Conservation (phyloP, 2,329 filamentous ascomycete species). For the Ophiostoma montium region DNA sequence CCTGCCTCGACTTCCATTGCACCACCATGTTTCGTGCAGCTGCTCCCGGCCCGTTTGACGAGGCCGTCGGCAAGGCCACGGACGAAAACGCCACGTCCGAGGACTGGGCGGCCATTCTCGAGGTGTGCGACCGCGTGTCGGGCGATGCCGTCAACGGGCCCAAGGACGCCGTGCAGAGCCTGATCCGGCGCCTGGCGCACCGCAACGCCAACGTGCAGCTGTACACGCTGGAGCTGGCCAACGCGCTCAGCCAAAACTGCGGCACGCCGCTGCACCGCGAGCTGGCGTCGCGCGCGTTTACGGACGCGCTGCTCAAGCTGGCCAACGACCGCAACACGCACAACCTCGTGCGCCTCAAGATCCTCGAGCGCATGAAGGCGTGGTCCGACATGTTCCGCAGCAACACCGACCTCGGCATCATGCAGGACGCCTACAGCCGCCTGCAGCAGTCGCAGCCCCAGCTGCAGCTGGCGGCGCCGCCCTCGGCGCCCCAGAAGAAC, state of each 20-base stretch:
- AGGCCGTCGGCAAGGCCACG: slow-evolving; percentile 59
- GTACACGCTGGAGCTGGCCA: slow-evolving; percentile 86
- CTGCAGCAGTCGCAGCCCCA: slow-evolving; percentile 77
- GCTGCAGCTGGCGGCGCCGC: slow-evolving; percentile 57
- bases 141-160: slow-evolving; percentile 40
- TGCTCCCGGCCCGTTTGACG: slow-evolving; percentile 43
- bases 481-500: slow-evolving; percentile 85
- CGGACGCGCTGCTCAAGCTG: slow-evolving; percentile 79
- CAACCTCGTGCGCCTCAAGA: slow-evolving; percentile 91
- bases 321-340: slow-evolving; percentile 93
- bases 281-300: slow-evolving; percentile 81
- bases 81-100: slow-evolving; percentile 93
- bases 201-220: slow-evolving; percentile 93
- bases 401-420: slow-evolving; percentile 87
- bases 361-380: slow-evolving; percentile 88
- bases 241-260: slow-evolving; percentile 86
- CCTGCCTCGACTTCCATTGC: too few relatives aligned
- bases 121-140: slow-evolving; percentile 46
- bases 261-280: slow-evolving; percentile 77
- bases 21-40: slow-evolving; percentile 43
- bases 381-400: slow-evolving; percentile 91
- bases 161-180: slow-evolving; percentile 74
- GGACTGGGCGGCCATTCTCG: slow-evolving; percentile 52
- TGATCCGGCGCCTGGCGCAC: slow-evolving; percentile 86
- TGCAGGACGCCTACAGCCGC: slow-evolving; percentile 87